Percentiles rank a stretch among this genome's conserved stretches.
These are phyloP conservation scores for Oehlia diaphana DNA, from an alignment of 192 early-diverging fungal species.

Conservation along the genomic window DNA sequence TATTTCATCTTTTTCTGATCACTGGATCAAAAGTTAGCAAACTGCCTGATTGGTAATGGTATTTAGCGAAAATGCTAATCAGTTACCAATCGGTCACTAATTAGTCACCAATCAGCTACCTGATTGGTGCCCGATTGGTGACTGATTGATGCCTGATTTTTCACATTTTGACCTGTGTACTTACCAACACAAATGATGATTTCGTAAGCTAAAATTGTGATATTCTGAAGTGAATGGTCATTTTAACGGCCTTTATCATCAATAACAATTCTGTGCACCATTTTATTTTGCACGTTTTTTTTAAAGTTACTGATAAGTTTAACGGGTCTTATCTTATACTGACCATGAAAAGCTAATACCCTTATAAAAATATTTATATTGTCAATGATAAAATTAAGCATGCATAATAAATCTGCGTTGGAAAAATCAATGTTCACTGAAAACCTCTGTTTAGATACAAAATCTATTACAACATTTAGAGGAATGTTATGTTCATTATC, in stretches of 20 bases:
- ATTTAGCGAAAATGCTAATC: no score
- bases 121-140: no score
- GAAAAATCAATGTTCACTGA: conserved; percentile 15
- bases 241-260: conserved; percentile 10
- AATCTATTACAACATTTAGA: not conserved
- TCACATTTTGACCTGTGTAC: no score
- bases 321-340: conserved; percentile 19
- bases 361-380: conserved; percentile 22
- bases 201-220: conserved; percentile 17
- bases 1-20: no score
- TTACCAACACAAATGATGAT: conserved; percentile 24
- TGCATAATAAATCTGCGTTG: conserved; percentile 23
- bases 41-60: no score
- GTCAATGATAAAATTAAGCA: conserved; percentile 13
- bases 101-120: no score
- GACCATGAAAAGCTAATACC: not conserved
- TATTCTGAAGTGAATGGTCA: conserved; percentile 19
- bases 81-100: no score
- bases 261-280: conserved; percentile 22
- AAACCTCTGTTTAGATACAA: conserved; percentile 7
- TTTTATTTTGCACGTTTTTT: conserved; percentile 15
- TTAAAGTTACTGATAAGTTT: conserved; percentile 15
- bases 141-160: no score
- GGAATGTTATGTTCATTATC: conserved; percentile 20
- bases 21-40: no score